Conservation (phyloP, 2,329 filamentous ascomycete genomes). For the Colletotrichum graminicola region DNA sequence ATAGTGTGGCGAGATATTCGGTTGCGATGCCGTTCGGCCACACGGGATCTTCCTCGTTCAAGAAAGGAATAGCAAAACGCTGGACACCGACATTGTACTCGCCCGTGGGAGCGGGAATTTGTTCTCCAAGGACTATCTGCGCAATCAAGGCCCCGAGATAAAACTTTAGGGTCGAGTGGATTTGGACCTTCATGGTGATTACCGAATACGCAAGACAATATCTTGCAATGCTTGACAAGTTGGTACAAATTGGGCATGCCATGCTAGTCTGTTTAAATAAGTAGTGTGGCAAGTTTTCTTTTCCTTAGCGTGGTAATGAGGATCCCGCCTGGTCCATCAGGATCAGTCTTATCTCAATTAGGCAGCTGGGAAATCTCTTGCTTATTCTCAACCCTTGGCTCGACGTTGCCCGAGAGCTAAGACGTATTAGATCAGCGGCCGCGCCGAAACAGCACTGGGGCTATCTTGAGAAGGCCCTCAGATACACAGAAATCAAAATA, state of each 20-base stretch:
- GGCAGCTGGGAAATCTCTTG: not conserved
- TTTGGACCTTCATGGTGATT: not conserved
- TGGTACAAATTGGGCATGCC: accelerated
- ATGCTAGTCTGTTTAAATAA: conserved; percentile 1
- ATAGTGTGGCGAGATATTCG: conserved; percentile 40
- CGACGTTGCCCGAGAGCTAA: not conserved
- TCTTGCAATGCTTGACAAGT: accelerated
- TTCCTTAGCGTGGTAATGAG: not conserved
- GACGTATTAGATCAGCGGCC: not conserved
- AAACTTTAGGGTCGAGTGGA: not conserved
- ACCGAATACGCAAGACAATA: accelerated
- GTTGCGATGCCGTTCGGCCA: conserved; percentile 35
- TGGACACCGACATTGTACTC: conserved; percentile 39
- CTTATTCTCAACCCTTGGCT: not conserved
- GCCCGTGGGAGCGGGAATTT: conserved; percentile 21
- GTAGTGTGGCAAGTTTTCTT: not conserved
- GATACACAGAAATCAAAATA: not conserved
- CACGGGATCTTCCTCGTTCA: conserved; percentile 14
- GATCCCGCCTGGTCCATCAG: not conserved
- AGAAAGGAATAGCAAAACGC: conserved; percentile 28
- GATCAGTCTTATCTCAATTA: conserved; percentile 10
- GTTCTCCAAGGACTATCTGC: not conserved
- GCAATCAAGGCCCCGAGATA: not conserved
- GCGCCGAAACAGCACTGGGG: not conserved
- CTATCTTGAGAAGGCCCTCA: no score